phyloP scores from a whole-genome alignment of 768 basidiomycete species.

The Mycena leptocephala region DNA sequence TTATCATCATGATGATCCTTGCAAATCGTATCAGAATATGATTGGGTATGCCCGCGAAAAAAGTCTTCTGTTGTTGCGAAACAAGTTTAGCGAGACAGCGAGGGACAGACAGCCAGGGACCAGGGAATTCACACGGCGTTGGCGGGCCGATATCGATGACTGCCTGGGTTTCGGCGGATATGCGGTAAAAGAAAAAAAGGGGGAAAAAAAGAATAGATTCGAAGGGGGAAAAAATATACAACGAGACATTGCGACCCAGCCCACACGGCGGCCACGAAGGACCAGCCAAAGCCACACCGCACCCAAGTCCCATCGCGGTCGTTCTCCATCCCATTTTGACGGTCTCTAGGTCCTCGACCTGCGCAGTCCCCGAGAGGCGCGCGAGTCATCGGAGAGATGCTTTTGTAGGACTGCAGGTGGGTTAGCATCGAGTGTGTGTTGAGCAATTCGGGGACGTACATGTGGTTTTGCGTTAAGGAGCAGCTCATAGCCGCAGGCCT shows the following conservation, averaged over 20 bases:
- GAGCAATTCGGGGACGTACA: conserved; percentile 66
- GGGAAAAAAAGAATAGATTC: conserved; percentile 29
- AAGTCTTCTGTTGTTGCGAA: too few relatives aligned
- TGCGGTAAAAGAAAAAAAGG: conserved; percentile 17
- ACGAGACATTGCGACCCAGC: conserved; percentile 91
- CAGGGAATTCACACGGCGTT: background rate
- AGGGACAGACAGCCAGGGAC: too few relatives aligned
- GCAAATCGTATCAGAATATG: conserved; percentile 14
- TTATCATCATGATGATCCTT: conserved; percentile 14
- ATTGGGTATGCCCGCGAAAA: too few relatives aligned
- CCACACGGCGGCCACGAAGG: conserved; percentile 82
- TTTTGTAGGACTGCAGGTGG: conserved; percentile 76
- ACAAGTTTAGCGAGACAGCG: too few relatives aligned
- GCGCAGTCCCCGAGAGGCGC: conserved; percentile 78
- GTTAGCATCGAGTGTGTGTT: too few relatives aligned
- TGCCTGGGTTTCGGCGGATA: background rate
- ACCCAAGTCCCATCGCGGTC: conserved; percentile 89
- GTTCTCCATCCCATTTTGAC: conserved; percentile 86
- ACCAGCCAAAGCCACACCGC: conserved; percentile 72
- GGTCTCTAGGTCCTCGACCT: conserved; percentile 93
- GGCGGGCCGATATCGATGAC: background rate
- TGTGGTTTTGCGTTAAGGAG: conserved; percentile 72
- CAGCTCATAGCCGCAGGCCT: background rate
- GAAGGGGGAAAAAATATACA: conserved; percentile 79
- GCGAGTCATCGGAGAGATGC: conserved; percentile 92